Evolutionary conservation across 75 land plant species (phyloP).

Genomic region (Larix kaempferi): DNA sequence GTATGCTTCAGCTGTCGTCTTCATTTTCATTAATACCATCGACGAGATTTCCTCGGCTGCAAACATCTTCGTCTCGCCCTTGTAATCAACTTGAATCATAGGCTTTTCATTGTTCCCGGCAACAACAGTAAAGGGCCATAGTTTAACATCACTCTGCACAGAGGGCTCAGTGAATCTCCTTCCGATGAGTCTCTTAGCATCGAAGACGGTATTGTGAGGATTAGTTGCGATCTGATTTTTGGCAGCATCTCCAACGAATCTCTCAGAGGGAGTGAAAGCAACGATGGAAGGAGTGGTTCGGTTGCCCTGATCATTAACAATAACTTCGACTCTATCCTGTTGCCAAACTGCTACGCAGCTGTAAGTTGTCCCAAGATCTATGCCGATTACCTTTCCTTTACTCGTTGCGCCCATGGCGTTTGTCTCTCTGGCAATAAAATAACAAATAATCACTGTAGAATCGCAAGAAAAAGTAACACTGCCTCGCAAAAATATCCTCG

Average conservation of each 20-base stretch:
- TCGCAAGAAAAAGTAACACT: too few species aligned
- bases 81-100: conserved; percentile 11
- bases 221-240: neutral
- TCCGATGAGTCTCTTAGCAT: conserved; percentile 28
- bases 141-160: conserved; percentile 15
- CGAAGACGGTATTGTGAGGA: conserved; percentile 5
- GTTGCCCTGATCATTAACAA: conserved; percentile 20
- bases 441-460: too few species aligned
- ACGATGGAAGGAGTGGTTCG: conserved; percentile 4
- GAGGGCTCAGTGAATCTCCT: conserved; percentile 14
- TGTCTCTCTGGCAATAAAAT: too few species aligned
- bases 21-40: conserved; percentile 16
- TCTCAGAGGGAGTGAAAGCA: neutral
- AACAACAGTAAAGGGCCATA: conserved; percentile 18
- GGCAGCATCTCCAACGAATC: conserved; percentile 7
- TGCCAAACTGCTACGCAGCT: neutral
- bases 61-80: conserved; percentile 14
- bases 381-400: neutral
- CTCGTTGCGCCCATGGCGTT: too few species aligned
- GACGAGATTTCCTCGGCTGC: conserved; percentile 17
- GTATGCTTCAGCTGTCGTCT: conserved; percentile 5
- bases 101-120: conserved; percentile 15
- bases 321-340: neutral
- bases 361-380: neutral
- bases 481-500: too few species aligned